These are phyloP conservation scores for Nyctanthes arbortristis DNA, from an alignment of 257 asterid genomes.

Conservation along the genomic window DNA sequence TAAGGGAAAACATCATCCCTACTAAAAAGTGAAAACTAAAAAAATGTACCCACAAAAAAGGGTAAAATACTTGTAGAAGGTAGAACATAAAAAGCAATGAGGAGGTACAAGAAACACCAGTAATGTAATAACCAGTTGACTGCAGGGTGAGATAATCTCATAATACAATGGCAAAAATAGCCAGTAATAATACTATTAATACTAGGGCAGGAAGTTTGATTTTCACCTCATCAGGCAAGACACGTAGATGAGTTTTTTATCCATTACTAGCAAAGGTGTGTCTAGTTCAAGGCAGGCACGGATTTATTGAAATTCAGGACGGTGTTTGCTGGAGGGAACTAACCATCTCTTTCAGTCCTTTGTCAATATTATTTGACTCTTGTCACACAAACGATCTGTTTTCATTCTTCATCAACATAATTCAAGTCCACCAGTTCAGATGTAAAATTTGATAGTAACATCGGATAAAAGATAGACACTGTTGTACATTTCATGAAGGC, in stretches of 20 bases:
- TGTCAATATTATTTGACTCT: not conserved
- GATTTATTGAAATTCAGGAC: too few relatives aligned
- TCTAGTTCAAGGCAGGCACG: not conserved
- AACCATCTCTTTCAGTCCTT: not conserved
- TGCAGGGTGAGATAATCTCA: not conserved
- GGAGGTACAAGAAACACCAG: not conserved
- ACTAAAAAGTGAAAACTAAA: not conserved
- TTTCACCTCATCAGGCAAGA: not conserved
- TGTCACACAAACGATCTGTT: not conserved
- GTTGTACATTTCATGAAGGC: not conserved
- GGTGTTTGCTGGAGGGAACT: not conserved
- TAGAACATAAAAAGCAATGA: not conserved
- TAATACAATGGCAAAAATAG: not conserved
- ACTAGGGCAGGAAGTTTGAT: not conserved
- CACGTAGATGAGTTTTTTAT: not conserved
- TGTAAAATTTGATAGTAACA: not conserved
- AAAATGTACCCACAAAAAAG: not conserved
- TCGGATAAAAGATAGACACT: not conserved
- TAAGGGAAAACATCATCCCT: not conserved
- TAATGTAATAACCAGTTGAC: not conserved
- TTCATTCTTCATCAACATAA: not conserved
- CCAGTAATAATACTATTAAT: not conserved
- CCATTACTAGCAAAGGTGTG: not conserved
- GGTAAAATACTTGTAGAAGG: not conserved
- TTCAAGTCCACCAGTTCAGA: not conserved